These are phyloP conservation scores for Zychaea mexicana DNA, from an alignment of 371 early-diverging fungal genomes.

Conservation along the genomic window DNA sequence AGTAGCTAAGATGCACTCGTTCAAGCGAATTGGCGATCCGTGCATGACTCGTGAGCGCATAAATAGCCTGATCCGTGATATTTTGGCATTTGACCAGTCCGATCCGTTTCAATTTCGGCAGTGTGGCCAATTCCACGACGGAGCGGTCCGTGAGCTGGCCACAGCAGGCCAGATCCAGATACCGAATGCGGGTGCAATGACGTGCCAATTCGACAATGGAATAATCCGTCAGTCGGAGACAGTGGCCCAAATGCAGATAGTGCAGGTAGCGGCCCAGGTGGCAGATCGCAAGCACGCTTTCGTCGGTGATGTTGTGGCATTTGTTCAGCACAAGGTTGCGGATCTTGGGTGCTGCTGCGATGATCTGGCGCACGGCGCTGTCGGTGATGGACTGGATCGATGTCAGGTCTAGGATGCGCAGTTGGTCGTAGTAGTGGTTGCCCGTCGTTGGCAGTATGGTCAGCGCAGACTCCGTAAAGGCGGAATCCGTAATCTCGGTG, in stretches of 20 bases:
- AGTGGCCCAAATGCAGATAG: slow-evolving; percentile 65
- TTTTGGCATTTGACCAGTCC: slow-evolving; percentile 66
- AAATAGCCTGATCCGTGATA: slow-evolving; percentile 62
- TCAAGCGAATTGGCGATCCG: slow-evolving; percentile 58
- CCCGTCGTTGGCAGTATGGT: slow-evolving; percentile 4
- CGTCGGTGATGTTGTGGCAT: slow-evolving; percentile 57
- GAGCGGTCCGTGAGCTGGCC: slow-evolving; percentile 56
- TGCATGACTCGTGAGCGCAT: slow-evolving; percentile 50
- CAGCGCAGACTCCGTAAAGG: slow-evolving; percentile 41
- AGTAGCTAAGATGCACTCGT: slow-evolving; percentile 66
- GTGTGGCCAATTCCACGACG: slow-evolving; percentile 54
- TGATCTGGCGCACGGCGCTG: slow-evolving; percentile 48
- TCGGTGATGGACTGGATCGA: slow-evolving; percentile 55
- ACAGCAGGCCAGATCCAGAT: slow-evolving; percentile 67
- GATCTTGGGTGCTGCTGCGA: slow-evolving; percentile 57
- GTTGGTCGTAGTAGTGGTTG: slow-evolving; percentile 45
- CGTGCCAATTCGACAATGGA: slow-evolving; percentile 51
- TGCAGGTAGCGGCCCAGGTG: slow-evolving; percentile 60
- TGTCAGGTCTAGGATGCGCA: slow-evolving; percentile 65
- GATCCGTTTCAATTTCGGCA: slow-evolving; percentile 62
- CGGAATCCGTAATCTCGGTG: slow-evolving; percentile 44
- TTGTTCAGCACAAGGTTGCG: slow-evolving; percentile 64
- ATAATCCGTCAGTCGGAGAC: slow-evolving; percentile 56
- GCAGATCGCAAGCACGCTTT: slow-evolving; percentile 51
- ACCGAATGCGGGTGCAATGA: slow-evolving; percentile 64